Evolutionary conservation across 768 basidiomycete species (phyloP), one percentile per base, ranked within the genome.

Genomic region (Mycena amicta): DNA sequence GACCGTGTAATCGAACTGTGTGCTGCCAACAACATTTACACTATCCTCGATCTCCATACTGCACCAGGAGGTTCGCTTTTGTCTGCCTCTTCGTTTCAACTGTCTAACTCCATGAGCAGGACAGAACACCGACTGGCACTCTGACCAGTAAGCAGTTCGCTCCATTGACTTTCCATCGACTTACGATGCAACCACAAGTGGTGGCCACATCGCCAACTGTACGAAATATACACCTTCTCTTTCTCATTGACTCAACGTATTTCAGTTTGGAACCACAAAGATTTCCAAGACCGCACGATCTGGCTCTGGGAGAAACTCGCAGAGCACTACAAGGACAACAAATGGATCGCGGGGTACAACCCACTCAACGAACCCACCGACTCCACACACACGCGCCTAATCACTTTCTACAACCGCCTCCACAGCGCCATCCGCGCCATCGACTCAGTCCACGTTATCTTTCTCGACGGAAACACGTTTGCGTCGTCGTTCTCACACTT

Each of bases 321-420:
- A 1, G 77, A 76, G 66, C 89, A 90, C 70, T 92, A 93, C 78
- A 86, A 80, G 62, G 80, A 76, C 56, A 90, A 93, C 71, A 79
- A 83, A 60, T 92, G 91, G 91, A 85, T 93, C 57, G 92, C 90
- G 1, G 90, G 92, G 18, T 94, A 90, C 74, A 93, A 93, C 72
- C 89, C 87, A 3, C 76, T 94, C 47, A 95, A 93, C 80, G 92
- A 94, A 73, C 80, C 89, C 33, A 84, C 90, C 3, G 92, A 93
- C 68, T 75, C 85, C 16, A 75, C 83, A 49, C 89, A 90, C 70
- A 80, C 75, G 12, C 77, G 86, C 47, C 73, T 94, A 53, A 66
- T 92, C 60, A 69, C 61, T 5, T 92, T 88, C 75, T 93, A 93
- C 73, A 80, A 85, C 64, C 75, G 83, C 18, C 77, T 90, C 25